phyloP scores from a whole-genome alignment of 352 stramenopile species.

The Globisporangium spinosum region DNA sequence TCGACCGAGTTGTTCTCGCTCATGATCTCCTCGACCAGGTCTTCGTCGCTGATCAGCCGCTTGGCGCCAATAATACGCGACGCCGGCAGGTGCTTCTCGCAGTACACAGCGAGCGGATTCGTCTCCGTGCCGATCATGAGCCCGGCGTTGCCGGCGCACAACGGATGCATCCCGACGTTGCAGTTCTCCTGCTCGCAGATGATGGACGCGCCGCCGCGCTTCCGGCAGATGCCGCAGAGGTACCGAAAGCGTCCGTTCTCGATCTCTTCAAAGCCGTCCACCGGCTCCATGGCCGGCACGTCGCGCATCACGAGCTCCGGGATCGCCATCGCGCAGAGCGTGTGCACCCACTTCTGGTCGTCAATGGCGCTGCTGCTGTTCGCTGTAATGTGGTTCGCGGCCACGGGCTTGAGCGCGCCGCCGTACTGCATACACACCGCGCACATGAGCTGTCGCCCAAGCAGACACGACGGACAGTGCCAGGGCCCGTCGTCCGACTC shows the following conservation, averaged over 20 bases:
- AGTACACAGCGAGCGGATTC: constrained; percentile 74
- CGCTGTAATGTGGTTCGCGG: neutral
- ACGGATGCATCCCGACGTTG: constrained; percentile 76
- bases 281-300: constrained; percentile 74
- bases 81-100: constrained; percentile 75
- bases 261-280: constrained; percentile 82
- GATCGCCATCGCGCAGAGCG: constrained; percentile 80
- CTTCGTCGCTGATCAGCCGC: constrained; percentile 81
- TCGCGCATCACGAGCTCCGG: constrained; percentile 83
- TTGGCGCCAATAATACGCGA: constrained; percentile 69
- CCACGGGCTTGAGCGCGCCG: constrained; percentile 67
- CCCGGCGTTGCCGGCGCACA: constrained; percentile 70
- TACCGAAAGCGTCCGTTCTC: constrained; percentile 82
- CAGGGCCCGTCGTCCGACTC: constrained; percentile 51
- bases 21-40: constrained; percentile 83
- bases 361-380: constrained; percentile 17
- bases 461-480: constrained; percentile 72
- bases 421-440: constrained; percentile 76
- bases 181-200: constrained; percentile 79
- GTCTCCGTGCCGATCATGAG: constrained; percentile 75
- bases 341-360: constrained; percentile 81
- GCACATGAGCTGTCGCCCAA: constrained; percentile 65
- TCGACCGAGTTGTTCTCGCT: constrained; percentile 53
- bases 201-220: constrained; percentile 70
- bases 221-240: constrained; percentile 74